Percentiles rank a stretch among this genome's conserved stretches.
phyloP scores from a whole-genome alignment of 208 protist species.

The Naegleria fowleri region DNA sequence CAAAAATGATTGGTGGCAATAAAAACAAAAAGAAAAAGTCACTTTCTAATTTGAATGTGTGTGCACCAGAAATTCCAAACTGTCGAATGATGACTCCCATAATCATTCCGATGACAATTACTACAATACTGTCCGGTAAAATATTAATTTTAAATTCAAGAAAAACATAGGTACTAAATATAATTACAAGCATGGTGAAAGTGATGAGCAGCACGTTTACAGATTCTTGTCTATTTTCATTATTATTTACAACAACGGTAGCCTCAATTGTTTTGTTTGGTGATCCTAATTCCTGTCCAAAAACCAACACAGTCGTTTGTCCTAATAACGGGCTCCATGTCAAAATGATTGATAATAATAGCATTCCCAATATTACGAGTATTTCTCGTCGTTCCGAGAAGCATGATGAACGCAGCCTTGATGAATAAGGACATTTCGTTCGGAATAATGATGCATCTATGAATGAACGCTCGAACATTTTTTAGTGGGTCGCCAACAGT shows the following conservation, averaged over 20 bases:
- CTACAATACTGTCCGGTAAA: neutral
- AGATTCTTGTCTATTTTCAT: neutral
- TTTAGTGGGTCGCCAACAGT: too few species aligned
- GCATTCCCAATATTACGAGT: too few species aligned
- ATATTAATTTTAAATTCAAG: constrained; percentile 9
- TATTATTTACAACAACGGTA: neutral
- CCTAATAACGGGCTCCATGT: too few species aligned
- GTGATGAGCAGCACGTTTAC: neutral
- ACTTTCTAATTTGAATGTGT: constrained; percentile 24
- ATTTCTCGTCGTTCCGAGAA: too few species aligned
- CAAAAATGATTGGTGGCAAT: constrained; percentile 64
- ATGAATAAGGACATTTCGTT: too few species aligned
- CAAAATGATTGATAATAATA: too few species aligned
- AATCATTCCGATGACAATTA: neutral
- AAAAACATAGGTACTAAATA: constrained; percentile 10
- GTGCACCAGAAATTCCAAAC: neutral
- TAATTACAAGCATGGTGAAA: neutral
- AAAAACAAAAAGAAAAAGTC: constrained; percentile 59
- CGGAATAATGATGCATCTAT: too few species aligned
- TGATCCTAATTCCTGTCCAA: too few species aligned
- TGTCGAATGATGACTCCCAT: neutral
- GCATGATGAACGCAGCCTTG: too few species aligned
- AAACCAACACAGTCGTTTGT: too few species aligned
- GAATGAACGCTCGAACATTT: too few species aligned
- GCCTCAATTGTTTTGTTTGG: too few species aligned